Evolutionary conservation across 805 yeast species (phyloP), one percentile per base, ranked within the genome.

Genomic region (Saccharomycopsis capsularis): DNA sequence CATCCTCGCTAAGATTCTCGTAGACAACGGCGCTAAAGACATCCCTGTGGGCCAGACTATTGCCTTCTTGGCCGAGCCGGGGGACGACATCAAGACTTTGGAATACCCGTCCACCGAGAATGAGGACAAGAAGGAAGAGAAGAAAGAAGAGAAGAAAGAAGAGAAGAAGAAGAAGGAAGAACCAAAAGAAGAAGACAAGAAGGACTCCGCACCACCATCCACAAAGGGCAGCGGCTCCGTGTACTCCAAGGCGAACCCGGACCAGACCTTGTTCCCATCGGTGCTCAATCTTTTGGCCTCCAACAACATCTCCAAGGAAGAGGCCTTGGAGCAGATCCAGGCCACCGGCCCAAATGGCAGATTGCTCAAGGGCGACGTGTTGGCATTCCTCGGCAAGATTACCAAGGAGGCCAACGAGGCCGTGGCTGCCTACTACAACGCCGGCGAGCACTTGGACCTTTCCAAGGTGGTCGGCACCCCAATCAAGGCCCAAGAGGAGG

Each of bases 321-420:
- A 84, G 23, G 96, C 96, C 2, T 53, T 85, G 19, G 59, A 69
- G 6, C 79, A 82, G 55, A 86, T 91, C 58, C 69, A 76, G 37
- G 95, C 96, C 5, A 74, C 95, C 1, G 99, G 98, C 19, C 95
- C 95, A 25, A 75, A 81, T 49, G 98, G 98, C 7, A 76, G 95
- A 60, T 63, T 91, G 37, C 72, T 91, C 55, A 86, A 85, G 67
- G 98, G 98, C 55, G 99, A 91, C 64, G 91, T 90, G 1, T 72
- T 90, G 56, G 93, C 95, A 0, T 80, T 78, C 61, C 60, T 90
- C 46, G 97, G 98, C 25, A 66, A 75, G 53, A 84, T 90, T 47
- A 66, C 86, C 9, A 58, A 68, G 35, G 79, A 76, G 6, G 67
- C 82, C 4, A 79, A 80, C 22, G 58, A 65, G 18, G 63, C 67